phyloP scores from a whole-genome alignment of 1,284 basidiomycete species.

The Hemileccinum hortonii region DNA sequence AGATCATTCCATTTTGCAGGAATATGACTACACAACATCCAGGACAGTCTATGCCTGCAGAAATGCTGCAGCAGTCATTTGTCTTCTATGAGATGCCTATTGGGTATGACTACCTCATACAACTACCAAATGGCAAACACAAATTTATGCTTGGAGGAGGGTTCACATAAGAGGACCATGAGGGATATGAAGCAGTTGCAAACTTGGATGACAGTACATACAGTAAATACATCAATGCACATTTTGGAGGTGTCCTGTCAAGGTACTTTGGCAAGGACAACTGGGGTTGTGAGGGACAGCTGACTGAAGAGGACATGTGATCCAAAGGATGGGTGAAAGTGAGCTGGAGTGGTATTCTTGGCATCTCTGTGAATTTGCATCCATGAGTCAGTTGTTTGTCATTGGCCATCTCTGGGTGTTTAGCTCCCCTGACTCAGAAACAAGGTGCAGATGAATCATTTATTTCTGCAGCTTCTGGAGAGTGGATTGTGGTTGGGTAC shows the following conservation, averaged over 20 bases:
- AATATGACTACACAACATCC: slow-evolving; percentile 53
- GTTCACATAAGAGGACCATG: slow-evolving; percentile 36
- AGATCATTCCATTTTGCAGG: slow-evolving; percentile 50
- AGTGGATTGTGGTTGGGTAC: slow-evolving; percentile 45
- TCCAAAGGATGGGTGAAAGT: slow-evolving; percentile 42
- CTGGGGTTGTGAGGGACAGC: slow-evolving; percentile 39
- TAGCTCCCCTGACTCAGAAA: slow-evolving; percentile 15
- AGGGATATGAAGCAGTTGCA: slow-evolving; percentile 41
- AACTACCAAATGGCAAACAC: slow-evolving; percentile 39
- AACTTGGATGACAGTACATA: slow-evolving; percentile 44
- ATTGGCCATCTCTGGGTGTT: slow-evolving; percentile 36
- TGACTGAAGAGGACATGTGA: slow-evolving; percentile 29
- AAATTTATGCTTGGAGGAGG: slow-evolving; percentile 54
- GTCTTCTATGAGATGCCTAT: slow-evolving; percentile 38
- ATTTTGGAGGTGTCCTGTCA: slow-evolving; percentile 43
- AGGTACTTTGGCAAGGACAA: slow-evolving; percentile 43
- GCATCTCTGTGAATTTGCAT: slow-evolving; percentile 43
- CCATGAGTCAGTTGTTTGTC: slow-evolving; percentile 51
- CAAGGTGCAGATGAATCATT: slow-evolving; percentile 3
- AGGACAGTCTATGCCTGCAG: slow-evolving; percentile 32
- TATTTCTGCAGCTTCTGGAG: slow-evolving; percentile 37
- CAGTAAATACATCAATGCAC: slow-evolving; percentile 34
- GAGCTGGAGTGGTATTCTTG: slow-evolving; percentile 54
- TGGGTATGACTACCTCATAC: slow-evolving; percentile 59
- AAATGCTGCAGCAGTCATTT: slow-evolving; percentile 39